These are phyloP conservation scores for Solanum infundibuliforme DNA, from an alignment of 257 asterid genomes.

Conservation along the genomic window DNA sequence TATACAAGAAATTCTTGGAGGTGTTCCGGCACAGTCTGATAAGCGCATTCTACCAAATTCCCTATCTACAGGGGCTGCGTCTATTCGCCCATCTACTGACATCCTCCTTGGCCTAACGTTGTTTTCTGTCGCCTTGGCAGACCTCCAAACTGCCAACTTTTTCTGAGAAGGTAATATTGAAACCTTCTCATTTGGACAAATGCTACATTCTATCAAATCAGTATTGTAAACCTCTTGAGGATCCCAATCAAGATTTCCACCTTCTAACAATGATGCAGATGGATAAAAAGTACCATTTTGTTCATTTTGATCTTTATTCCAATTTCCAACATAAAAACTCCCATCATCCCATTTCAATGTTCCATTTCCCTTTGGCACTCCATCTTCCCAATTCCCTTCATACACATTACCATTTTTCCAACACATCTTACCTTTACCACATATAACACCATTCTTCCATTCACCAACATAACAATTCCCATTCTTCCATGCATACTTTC, in stretches of 20 bases:
- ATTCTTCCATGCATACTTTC: constrained; percentile 4
- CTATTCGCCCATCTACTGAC: constrained; percentile 8
- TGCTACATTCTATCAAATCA: not conserved
- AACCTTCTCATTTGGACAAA: constrained; percentile 4
- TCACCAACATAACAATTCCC: constrained; percentile 5
- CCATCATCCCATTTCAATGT: constrained; percentile 1
- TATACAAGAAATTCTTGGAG: not conserved
- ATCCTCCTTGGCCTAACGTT: constrained; percentile 1
- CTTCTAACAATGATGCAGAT: not conserved
- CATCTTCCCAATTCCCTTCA: constrained; percentile 8
- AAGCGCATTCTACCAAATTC: constrained; percentile 3
- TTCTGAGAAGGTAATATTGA: constrained; percentile 8
- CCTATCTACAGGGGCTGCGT: constrained; percentile 1
- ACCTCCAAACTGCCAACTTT: constrained; percentile 8
- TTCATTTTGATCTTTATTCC: not conserved
- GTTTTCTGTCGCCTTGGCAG: not conserved
- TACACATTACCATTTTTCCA: constrained; percentile 2
- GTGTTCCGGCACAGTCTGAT: constrained; percentile 1
- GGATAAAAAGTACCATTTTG: constrained; percentile 1
- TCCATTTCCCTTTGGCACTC: constrained; percentile 1
- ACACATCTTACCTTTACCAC: not conserved
- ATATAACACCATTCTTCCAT: constrained; percentile 7
- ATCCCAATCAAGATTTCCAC: not conserved
- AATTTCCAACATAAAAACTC: not conserved
- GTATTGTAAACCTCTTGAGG: not conserved